Conservation (phyloP, 345 rosid species). For the Euphorbia peplus region DNA sequence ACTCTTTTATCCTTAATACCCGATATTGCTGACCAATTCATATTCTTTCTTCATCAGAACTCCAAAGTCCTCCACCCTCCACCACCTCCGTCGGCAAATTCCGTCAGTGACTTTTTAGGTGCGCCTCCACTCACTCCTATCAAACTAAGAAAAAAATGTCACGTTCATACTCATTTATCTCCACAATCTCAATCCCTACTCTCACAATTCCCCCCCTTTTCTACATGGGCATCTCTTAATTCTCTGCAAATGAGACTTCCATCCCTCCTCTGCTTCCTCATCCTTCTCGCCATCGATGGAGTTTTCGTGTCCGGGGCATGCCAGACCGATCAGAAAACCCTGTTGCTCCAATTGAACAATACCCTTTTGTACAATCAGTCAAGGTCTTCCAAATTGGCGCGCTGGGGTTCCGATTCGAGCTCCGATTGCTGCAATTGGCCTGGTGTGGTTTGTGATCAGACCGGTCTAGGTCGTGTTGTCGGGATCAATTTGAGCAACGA, state of each 20-base stretch:
- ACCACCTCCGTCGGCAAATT: no score
- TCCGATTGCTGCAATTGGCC: slow-evolving; percentile 37
- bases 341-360: slow-evolving; percentile 36
- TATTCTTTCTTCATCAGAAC: no score
- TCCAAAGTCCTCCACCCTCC: no score
- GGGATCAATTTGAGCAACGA: slow-evolving; percentile 42
- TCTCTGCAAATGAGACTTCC: slow-evolving; percentile 17
- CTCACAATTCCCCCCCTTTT: no score
- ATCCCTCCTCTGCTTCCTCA: slow-evolving; percentile 2
- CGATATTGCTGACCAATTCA: no score
- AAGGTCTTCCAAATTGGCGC: slow-evolving; percentile 13
- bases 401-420: slow-evolving; percentile 32
- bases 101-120: no score
- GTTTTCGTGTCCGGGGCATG: slow-evolving; percentile 30
- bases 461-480: slow-evolving; percentile 26
- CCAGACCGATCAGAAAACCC: slow-evolving; percentile 30
- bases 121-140: no score
- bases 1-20: no score
- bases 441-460: slow-evolving; percentile 42
- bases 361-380: slow-evolving; percentile 15
- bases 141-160: no score
- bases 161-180: no score
- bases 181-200: no score
- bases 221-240: no score
- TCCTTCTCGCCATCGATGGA: neutral